Base-by-base conservation (phyloP, 2,329 filamentous ascomycete genomes). In the Fusarium nelsonii region DNA sequence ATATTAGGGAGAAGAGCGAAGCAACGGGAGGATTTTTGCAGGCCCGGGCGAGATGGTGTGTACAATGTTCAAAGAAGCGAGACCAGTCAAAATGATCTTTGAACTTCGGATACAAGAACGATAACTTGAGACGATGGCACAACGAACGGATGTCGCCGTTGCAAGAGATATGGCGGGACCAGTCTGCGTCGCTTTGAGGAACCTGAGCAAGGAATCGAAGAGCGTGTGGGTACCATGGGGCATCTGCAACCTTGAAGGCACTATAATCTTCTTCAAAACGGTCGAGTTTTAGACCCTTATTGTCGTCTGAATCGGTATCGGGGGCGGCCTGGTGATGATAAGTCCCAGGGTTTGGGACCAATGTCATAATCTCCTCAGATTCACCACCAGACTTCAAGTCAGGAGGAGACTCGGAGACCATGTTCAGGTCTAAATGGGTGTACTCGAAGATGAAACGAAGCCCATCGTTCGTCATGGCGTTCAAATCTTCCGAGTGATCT, bases 1-100 rank as follows among this genome's bases (percentile, higher is more conserved):
- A 70, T 30, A 58, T 32, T 37, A 63, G 20, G 16, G 55, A 57
- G 39, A 71, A 71, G 15, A 70, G 36, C 8, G 64, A 66, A 6
- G 52, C 56, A 16, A 69, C 34, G 26, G 64, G 16, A 6, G 56
- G 56, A 8, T 56, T 16, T 2, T 40, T n/a, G 28, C 26, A 20
- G 6, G 44, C 36, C 9, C 28, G 56, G 6, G 26, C 37, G 16
- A 71, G 56, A 34, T 52, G 55, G 51, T 28, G 40, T 8, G 51
- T 28, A 43, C 63, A 70, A 23, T 65, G 54, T 4, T 28, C 37
- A 8, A 69, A 69, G 30, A 69, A 30, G 8, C 10, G 33, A 23
- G 40, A 34, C 58, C 63, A 68, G 32, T 60, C 16, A 6, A 48
- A 16, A 36, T 33, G 26, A 15, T 9, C 37, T 14, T 36, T 26